Evolutionary conservation across 306 rosid species (phyloP), one percentile per base, ranked within the genome.

Genomic region (Acmispon strigosus): DNA sequence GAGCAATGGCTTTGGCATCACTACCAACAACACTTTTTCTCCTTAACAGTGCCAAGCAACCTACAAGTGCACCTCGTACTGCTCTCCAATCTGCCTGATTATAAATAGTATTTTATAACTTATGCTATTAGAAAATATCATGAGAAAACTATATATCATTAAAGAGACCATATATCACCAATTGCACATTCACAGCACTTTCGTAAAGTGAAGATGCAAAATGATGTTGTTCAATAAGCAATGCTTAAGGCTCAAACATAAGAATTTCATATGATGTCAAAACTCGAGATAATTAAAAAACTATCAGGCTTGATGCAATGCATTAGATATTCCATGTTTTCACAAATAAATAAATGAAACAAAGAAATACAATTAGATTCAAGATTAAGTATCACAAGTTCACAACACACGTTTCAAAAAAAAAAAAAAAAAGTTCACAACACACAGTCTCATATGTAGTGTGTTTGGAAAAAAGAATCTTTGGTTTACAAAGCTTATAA

Each of bases 71-170:
- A 78, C 97, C 99, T 27, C 90, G 88, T 74, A 91, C 81, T 73
- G 97, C 96, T 84, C 84, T 91, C 99, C 99, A 94, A 84, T 94
- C 97, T 87, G 90, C 95, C 99, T 94, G 92, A 89, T 83, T 68
- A 62, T 70, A 62, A 67, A 74, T 45, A 75, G 68, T 42, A 74
- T 64, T 56, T 70, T 55, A 49, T 53, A 19, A 36, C 54, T 74
- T 39, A 62, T 73, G 45, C 37, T 24, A 81, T 37, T 37, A 16
- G 52, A 48, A 44, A 72, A 71, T 27, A 8, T 45, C 14, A 55
- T 45, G 67, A 69, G 7, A 75, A 66, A 59, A 76, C 7, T 51
- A 47, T 36, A 29, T 29, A 74, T 69, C 52, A 48, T 63, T n/a
- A 50, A 65, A 60, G 39, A 70, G 34, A n/a, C n/a, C n/a, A n/a